Evolutionary conservation across 495 filamentous ascomycete species (phyloP).

Genomic region (Terfezia boudieri): DNA sequence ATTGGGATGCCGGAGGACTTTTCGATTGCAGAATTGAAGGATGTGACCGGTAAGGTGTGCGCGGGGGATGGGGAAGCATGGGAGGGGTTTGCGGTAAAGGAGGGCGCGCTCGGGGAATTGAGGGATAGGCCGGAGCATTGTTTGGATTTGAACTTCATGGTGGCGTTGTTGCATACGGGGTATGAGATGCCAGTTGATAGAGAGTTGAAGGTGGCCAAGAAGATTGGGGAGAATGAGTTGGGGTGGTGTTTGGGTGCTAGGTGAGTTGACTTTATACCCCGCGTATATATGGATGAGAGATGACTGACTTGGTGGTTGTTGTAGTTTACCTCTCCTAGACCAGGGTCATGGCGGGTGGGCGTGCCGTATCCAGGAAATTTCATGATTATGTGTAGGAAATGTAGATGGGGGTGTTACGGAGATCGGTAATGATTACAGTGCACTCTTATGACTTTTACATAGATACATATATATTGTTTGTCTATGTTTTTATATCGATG

Average conservation of each 20-base stretch:
- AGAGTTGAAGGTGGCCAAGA: constrained; percentile 94
- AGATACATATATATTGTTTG: too few relatives aligned
- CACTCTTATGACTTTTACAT: too few relatives aligned
- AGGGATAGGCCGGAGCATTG: constrained; percentile 66
- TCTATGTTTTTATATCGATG: too few relatives aligned
- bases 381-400: constrained; percentile 14
- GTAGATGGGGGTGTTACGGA: too few relatives aligned
- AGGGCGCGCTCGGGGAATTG: constrained; percentile 53
- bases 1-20: constrained; percentile 93
- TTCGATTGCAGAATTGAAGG: constrained; percentile 64
- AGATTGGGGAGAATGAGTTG: constrained; percentile 89
- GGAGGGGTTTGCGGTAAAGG: constrained; percentile 52
- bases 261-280: constrained; percentile 30
- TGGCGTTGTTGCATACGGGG: constrained; percentile 74
- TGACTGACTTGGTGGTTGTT: constrained; percentile 2
- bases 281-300: background rate
- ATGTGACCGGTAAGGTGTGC: constrained; percentile 67
- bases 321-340: constrained; percentile 44
- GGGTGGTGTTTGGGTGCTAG: constrained; percentile 93
- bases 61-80: constrained; percentile 49
- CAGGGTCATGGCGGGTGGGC: constrained; percentile 49
- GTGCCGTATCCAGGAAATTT: constrained; percentile 44
- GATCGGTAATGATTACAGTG: too few relatives aligned
- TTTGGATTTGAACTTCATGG: constrained; percentile 87
- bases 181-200: constrained; percentile 95